Conservation (phyloP, 495 filamentous ascomycete genomes). For the Neurospora sp. region DNA sequence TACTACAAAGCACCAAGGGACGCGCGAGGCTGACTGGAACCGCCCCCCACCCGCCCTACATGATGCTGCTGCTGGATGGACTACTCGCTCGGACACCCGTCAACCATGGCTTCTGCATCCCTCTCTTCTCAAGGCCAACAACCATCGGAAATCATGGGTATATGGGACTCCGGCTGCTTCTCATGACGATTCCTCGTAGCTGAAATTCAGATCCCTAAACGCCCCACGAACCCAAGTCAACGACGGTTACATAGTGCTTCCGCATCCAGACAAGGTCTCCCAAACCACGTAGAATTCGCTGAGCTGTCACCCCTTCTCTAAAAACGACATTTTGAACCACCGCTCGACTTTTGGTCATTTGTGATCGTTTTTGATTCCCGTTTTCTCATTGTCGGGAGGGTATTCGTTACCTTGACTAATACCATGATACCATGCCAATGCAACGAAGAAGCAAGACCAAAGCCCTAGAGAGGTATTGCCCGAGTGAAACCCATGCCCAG, state of each 20-base stretch:
- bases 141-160: neutral
- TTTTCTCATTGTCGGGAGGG: slow-evolving; percentile 22
- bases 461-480: slow-evolving; percentile 42
- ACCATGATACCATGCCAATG: slow-evolving; percentile 46
- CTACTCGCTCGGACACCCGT: neutral
- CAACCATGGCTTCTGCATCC: neutral
- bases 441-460: slow-evolving; percentile 41
- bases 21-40: neutral
- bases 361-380: slow-evolving; percentile 29
- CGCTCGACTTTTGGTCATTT: slow-evolving; percentile 20
- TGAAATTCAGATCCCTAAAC: slow-evolving; percentile 1
- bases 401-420: slow-evolving; percentile 38
- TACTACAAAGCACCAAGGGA: neutral
- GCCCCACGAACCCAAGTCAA: neutral
- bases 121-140: neutral
- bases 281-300: slow-evolving; percentile 3
- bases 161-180: neutral
- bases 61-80: neutral
- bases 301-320: neutral
- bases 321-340: slow-evolving; percentile 5
- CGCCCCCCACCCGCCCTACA: neutral
- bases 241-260: neutral
- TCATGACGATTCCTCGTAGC: neutral
- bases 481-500: slow-evolving; percentile 38
- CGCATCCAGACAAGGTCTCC: neutral